Conservation (phyloP, 2,329 filamentous ascomycete genomes). For the Neofusicoccum sp. region DNA sequence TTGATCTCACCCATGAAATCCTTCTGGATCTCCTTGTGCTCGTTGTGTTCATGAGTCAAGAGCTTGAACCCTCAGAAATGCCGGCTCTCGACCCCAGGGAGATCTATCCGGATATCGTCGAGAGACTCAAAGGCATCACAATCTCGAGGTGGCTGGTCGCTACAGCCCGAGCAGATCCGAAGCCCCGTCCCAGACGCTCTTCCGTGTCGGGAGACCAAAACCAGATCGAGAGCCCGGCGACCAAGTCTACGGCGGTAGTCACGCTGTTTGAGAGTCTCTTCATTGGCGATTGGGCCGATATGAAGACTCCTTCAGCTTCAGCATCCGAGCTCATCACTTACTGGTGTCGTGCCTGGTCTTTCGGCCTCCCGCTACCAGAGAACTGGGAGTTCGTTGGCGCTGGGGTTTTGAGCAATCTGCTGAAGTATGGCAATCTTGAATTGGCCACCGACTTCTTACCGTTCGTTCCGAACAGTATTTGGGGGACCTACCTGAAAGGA, state of each 20-base stretch:
- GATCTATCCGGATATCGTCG: conserved; percentile 65
- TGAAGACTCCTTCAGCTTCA: conserved; percentile 32
- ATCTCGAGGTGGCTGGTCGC: conserved; percentile 34
- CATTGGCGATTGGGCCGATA: conserved; percentile 30
- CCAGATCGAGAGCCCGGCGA: conserved; percentile 10
- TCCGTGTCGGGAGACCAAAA: conserved; percentile 1
- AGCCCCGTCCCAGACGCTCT: background rate
- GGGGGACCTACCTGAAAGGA: conserved; percentile 77
- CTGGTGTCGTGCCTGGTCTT: conserved; percentile 48
- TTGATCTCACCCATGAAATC: conserved; percentile 69
- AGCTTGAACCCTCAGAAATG: conserved; percentile 71
- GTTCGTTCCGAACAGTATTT: conserved; percentile 57
- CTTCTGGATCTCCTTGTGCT: conserved; percentile 81
- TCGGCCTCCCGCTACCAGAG: conserved; percentile 22
- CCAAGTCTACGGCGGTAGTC: conserved; percentile 20
- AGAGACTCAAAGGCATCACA: conserved; percentile 35
- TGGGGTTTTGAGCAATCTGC: conserved; percentile 45
- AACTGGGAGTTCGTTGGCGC: conserved; percentile 35
- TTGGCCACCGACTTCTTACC: conserved; percentile 65
- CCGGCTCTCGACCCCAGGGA: conserved; percentile 60
- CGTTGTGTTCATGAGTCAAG: conserved; percentile 80
- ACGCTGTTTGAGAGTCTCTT: conserved; percentile 41
- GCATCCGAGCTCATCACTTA: conserved; percentile 40
- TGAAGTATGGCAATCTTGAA: conserved; percentile 43
- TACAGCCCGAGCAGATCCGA: conserved; percentile 11